Evolutionary conservation across 2,329 filamentous ascomycete genomes (phyloP), one percentile per base, ranked within the genome.

Genomic region (Sordariomycetes sp.): DNA sequence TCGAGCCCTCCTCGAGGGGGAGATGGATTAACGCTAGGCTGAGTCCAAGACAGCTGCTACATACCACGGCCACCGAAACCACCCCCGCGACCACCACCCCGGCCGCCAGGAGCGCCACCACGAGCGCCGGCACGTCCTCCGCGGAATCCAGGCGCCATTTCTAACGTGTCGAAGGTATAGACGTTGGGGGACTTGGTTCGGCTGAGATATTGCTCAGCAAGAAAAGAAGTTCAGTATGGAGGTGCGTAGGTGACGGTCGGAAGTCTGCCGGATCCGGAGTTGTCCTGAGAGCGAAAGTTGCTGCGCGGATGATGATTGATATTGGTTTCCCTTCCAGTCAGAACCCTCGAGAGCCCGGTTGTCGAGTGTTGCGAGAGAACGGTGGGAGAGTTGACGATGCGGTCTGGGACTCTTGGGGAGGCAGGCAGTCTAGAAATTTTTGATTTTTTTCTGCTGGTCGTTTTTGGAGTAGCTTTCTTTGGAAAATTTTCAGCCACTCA

Each of bases 21-120:
- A 24, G 52, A 36, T 25, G 32, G 20, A 32, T 32, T 20, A 45
- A 12, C 10, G 39, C n/a, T n/a, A 39, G 20, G 45, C 12, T 24
- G 53, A 24, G 53, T 52, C 53, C 32, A 36, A 28, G 53, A 34
- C 39, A 28, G 35, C 45, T 35, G 15, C 22, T 34, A 56, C 42
- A 22, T 48, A 56, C 58, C 60, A 61, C 60, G 58, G 48, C 57
- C 54, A 34, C 48, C 53, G 32, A 57, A 57, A 52, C 60, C 58
- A n/a, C 57, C 24, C 42, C 60, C 60, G 57, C 61, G 58, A 56
- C 61, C 62, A 63, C 66, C 65, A 55, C 67, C 67, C 54, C 64
- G 62, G 51, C 61, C 68, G 61, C 67, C 68, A 59, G 68, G 65
- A 61, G 63, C 66, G 60, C 69, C 68, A 56, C 65, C 66, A 48